These are phyloP conservation scores for Curvularia hawaiiensis DNA, from an alignment of 2,329 filamentous ascomycete genomes.

Conservation along the genomic window DNA sequence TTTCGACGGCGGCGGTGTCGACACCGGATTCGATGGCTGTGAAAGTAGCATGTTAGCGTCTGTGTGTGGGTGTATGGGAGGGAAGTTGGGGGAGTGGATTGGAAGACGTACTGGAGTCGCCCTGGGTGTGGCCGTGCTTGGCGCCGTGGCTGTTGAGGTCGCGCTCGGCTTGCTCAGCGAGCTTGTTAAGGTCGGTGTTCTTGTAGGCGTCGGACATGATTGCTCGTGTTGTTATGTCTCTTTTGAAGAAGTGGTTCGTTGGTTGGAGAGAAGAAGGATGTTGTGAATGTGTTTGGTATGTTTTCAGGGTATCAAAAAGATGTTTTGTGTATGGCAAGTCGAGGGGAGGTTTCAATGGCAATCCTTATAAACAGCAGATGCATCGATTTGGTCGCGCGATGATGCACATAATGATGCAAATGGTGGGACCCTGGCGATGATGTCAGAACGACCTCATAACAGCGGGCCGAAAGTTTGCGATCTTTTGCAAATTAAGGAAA, in stretches of 20 bases:
- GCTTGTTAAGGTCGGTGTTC: constrained; percentile 48
- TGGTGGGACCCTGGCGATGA: constrained; percentile 18
- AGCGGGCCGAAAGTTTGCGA: not conserved
- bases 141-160: constrained; percentile 53
- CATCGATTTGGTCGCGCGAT: not conserved
- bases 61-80: no score
- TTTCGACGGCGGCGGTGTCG: constrained; percentile 45
- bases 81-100: no score
- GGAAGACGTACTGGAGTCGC: constrained; percentile 46
- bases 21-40: constrained; percentile 55
- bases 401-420: constrained; percentile 11
- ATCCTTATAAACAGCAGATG: not conserved
- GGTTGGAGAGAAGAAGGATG: not conserved
- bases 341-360: not conserved
- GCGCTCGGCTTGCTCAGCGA: constrained; percentile 56
- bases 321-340: not conserved
- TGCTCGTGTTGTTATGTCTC: not conserved
- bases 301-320: not conserved
- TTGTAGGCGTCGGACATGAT: constrained; percentile 53
- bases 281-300: not conserved
- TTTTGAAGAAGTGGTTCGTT: not conserved
- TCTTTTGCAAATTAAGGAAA: not conserved
- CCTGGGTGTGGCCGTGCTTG: constrained; percentile 45
- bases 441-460: constrained; percentile 29
- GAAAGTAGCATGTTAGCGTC: no score